phyloP scores from a whole-genome alignment of 495 filamentous ascomycete genomes.

The Tuber calosporum region DNA sequence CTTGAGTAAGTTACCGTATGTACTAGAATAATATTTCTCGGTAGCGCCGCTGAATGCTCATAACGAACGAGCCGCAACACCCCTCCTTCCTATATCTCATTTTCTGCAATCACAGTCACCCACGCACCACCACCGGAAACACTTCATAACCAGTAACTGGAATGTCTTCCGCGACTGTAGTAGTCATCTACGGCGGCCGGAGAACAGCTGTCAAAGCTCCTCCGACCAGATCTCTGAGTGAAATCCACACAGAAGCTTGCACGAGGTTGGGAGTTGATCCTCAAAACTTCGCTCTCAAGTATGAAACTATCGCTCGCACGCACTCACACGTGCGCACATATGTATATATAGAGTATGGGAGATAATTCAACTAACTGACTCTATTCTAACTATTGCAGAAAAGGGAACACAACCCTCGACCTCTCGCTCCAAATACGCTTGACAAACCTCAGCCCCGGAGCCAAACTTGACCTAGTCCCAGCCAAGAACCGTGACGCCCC shows the following conservation, averaged over 20 bases:
- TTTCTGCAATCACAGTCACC: not conserved
- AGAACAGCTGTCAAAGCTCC: conserved; percentile 73
- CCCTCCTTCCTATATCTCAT: not conserved
- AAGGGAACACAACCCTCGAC: conserved; percentile 76
- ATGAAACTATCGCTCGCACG: conserved; percentile 34
- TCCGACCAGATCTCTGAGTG: conserved; percentile 68
- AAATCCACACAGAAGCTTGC: conserved; percentile 81
- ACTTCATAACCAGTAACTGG: conserved; percentile 17
- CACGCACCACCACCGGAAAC: not conserved
- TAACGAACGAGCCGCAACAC: not conserved
- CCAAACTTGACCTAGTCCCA: conserved; percentile 80
- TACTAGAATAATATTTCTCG: no score
- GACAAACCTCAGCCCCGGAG: conserved; percentile 74
- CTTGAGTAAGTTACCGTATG: no score
- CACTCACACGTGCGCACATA: not conserved
- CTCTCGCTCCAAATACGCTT: conserved; percentile 78
- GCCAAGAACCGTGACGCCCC: conserved; percentile 54
- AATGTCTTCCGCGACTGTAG: conserved; percentile 77
- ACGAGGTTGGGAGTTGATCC: conserved; percentile 63
- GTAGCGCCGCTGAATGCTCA: not conserved
- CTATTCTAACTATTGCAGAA: conserved; percentile 44
- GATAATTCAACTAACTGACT: conserved; percentile 25
- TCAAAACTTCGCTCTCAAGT: conserved; percentile 77
- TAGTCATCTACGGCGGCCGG: conserved; percentile 71
- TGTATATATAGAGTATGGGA: not conserved